Conservation (phyloP, 2,329 filamentous ascomycete species). For the Apiospora marii region DNA sequence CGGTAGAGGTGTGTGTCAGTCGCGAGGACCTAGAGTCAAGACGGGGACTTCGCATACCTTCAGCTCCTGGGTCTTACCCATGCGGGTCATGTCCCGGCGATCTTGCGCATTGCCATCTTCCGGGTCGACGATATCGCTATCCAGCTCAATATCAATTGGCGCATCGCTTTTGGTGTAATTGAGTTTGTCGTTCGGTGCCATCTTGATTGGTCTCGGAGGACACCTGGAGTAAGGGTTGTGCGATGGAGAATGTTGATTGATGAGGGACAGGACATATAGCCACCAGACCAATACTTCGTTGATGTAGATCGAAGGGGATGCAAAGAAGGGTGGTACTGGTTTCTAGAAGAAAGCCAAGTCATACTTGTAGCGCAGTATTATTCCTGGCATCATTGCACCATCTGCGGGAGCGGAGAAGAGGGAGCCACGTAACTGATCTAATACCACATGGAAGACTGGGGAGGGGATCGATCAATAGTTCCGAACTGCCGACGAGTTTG, state of each 20-base stretch:
- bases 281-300: neutral
- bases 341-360: neutral
- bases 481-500: neutral
- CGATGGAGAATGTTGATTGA: neutral
- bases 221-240: neutral
- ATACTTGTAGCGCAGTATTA: neutral
- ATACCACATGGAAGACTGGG: neutral
- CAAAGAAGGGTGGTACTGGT: neutral
- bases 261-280: neutral
- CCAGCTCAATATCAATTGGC: neutral
- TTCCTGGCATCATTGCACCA: neutral
- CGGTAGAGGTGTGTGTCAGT: neutral
- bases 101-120: conserved; percentile 6
- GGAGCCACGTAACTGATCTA: too few species aligned
- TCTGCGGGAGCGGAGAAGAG: neutral
- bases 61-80: conserved; percentile 33
- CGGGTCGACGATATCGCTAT: neutral
- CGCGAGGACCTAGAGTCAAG: too few species aligned
- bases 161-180: neutral
- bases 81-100: conserved; percentile 25
- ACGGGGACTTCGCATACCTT: conserved; percentile 27
- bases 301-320: neutral
- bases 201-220: neutral
- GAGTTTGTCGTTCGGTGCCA: neutral
- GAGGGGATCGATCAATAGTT: neutral